Conservation (phyloP, 495 filamentous ascomycete species). For the Aspergillus cristatus region DNA sequence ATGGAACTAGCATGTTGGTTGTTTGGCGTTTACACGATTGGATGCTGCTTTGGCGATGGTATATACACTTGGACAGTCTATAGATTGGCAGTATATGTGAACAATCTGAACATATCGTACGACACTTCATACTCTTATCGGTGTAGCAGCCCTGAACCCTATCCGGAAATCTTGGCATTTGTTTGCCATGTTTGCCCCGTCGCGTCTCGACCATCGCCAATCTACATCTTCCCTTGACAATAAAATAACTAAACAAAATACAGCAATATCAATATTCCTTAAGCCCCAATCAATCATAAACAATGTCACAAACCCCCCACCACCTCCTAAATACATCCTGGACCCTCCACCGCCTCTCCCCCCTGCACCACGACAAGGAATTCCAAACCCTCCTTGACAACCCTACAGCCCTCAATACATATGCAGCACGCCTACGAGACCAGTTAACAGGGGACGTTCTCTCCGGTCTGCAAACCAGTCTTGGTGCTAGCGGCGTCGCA, state of each 20-base stretch:
- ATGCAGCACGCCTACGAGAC: conserved; percentile 43
- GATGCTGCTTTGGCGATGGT: no score
- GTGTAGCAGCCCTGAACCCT: no score
- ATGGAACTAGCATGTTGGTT: no score
- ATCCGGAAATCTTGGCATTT: not conserved
- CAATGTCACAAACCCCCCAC: conserved; percentile 19
- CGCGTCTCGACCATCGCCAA: no score
- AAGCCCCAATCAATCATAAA: conserved; percentile 5
- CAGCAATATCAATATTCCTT: no score
- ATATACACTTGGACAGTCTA: no score
- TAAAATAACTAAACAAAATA: no score
- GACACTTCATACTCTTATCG: no score
- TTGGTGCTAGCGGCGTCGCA: conserved; percentile 3
- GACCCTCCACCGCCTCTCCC: conserved; percentile 47
- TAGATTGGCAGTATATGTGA: no score
- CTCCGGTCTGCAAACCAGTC: conserved; percentile 29
- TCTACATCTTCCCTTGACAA: no score
- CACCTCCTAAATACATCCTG: conserved; percentile 47
- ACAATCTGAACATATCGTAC: no score
- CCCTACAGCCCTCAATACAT: conserved; percentile 30
- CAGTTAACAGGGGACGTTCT: conserved; percentile 43
- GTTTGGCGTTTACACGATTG: no score
- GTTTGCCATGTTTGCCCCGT: not conserved
- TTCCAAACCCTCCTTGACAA: conserved; percentile 29
- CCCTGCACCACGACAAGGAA: conserved; percentile 39